phyloP scores from a whole-genome alignment of 2,329 filamentous ascomycete species.

The Tolypocladium endophyticum region DNA sequence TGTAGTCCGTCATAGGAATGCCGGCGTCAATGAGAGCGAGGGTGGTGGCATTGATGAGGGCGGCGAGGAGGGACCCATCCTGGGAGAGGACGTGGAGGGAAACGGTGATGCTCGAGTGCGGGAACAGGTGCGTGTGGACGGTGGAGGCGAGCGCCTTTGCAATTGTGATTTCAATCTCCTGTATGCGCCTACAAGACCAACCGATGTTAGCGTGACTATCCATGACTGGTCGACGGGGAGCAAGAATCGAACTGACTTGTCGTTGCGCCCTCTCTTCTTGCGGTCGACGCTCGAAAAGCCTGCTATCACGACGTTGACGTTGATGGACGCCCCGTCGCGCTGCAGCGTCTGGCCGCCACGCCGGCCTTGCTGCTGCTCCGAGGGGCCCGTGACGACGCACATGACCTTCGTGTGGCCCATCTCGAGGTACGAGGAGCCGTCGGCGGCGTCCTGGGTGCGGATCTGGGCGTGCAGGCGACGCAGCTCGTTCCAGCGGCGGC shows the following conservation, averaged over 20 bases:
- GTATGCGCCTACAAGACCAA: constrained; percentile 49
- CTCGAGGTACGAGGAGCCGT: constrained; percentile 87
- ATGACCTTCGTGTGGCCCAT: constrained; percentile 98
- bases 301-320: constrained; percentile 74
- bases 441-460: constrained; percentile 81
- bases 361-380: constrained; percentile 42
- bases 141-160: constrained; percentile 65
- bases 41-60: constrained; percentile 82
- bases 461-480: constrained; percentile 82
- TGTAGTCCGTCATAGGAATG: constrained; percentile 88
- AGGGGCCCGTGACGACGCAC: constrained; percentile 80
- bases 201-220: background rate
- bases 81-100: constrained; percentile 80
- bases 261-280: constrained; percentile 61
- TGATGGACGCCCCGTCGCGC: constrained; percentile 46
- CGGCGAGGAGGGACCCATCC: constrained; percentile 82
- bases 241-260: constrained; percentile 52
- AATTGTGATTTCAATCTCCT: constrained; percentile 73
- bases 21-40: constrained; percentile 90
- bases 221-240: background rate
- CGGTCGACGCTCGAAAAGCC: constrained; percentile 84
- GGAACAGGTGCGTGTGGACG: constrained; percentile 80
- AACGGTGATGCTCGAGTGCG: constrained; percentile 74
- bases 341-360: constrained; percentile 31
- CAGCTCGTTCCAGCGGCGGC: constrained; percentile 93